These are phyloP conservation scores for Salix viminalis DNA, from an alignment of 345 rosid genomes.

Conservation along the genomic window DNA sequence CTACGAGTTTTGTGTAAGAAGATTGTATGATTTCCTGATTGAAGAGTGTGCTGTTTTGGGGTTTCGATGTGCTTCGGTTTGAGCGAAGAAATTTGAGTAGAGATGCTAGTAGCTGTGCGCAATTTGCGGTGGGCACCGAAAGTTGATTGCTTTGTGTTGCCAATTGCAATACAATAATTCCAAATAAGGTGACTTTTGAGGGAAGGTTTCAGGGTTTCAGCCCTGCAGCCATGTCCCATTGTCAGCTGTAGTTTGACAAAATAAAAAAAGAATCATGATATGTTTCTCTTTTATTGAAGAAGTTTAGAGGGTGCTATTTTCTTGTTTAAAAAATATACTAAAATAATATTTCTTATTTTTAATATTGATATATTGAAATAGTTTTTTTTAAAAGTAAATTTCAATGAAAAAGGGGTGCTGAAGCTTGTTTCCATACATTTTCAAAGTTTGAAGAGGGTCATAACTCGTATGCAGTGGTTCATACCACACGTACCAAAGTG, in stretches of 20 bases:
- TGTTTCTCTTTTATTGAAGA: background rate
- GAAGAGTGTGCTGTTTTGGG: background rate
- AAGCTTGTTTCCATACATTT: too few species aligned
- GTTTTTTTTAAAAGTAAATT: too few species aligned
- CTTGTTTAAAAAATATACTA: too few species aligned
- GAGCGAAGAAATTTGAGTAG: background rate
- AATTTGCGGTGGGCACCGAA: conserved; percentile 36
- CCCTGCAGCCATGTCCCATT: background rate
- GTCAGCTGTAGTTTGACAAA: background rate
- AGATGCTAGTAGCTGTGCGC: conserved; percentile 1
- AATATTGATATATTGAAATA: too few species aligned
- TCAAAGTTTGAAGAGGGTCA: too few species aligned
- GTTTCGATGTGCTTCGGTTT: background rate
- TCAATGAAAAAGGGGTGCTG: too few species aligned
- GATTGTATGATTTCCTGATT: background rate
- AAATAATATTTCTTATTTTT: too few species aligned
- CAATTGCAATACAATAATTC: background rate
- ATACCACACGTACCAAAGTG: too few species aligned
- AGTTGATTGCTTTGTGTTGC: conserved; percentile 13
- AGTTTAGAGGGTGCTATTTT: too few species aligned
- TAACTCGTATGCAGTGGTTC: too few species aligned
- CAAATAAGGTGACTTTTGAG: background rate
- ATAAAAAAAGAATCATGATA: background rate
- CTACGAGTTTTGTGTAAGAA: background rate
- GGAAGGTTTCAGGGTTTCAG: background rate